Base-by-base conservation (phyloP, 2,329 filamentous ascomycete species). In the Exophiala dermatitidis region DNA sequence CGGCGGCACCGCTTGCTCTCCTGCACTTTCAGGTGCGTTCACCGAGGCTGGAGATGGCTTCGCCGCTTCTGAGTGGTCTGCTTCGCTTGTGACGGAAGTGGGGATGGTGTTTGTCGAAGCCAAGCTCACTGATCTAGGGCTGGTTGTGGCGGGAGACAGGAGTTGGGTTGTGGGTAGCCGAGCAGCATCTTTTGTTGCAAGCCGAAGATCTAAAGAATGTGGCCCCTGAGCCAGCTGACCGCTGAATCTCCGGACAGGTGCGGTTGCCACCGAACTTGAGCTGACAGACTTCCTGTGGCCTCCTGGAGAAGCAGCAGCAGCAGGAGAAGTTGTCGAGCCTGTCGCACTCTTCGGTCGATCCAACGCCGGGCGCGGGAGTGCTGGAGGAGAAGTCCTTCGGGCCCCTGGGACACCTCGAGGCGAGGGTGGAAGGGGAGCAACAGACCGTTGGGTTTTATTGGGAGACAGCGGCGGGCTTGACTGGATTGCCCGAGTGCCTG, bases 1-100 rank as follows among this genome's bases (percentile, higher is more conserved):
- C 4, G 51, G 50, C 5, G 55, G 40, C 4, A 76, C 66, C 1
- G 62, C 52, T 74, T 63, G 65, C 58, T 76, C 68, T 65, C 66
- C 4, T 34, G 36, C 36, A 7, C 34, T 10, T 34, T 56, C 57
- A 5, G 41, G 33, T 31, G 46, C 9, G 19, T 47, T 47, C 19
- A 29, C 26, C 1, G 48, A 32, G 10, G 37, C 31, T 4, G 37
- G 38, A 4, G 38, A 28, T 28, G 48, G 37, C 36, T 58, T 55
- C 7, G 36, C 30, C 2, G 49, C 34, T 37, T 61, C 56, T 30
- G 53, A 54, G 10, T 31, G n/a, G 28, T 59, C 56, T 10, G 50
- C 54, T 8, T 62, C 58, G 29, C 53, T 59, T 19, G 53, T 51
- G 36, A 56, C 41, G 19, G 58, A 62, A 6, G 58, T 54, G 5